A percentile compares a stretch with the other conserved stretches of the same genome.
phyloP scores from a whole-genome alignment of 2,329 filamentous ascomycete genomes.

The Rhynchosporium graminicola region DNA sequence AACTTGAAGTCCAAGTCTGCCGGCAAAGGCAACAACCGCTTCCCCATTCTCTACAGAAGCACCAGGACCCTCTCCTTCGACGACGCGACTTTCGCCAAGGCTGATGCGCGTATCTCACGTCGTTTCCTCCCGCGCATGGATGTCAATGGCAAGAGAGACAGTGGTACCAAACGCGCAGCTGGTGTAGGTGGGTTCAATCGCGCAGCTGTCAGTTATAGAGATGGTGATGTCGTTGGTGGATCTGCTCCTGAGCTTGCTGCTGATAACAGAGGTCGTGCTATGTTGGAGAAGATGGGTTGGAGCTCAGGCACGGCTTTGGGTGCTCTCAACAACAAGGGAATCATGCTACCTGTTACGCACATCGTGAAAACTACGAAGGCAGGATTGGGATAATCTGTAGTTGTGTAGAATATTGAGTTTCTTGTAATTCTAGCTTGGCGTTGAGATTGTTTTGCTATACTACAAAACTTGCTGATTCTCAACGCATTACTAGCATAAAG shows the following conservation, averaged over 20 bases:
- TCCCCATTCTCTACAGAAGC: conserved; percentile 77
- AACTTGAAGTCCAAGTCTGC: conserved; percentile 82
- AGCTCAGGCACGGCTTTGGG: conserved; percentile 82
- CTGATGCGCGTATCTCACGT: conserved; percentile 49
- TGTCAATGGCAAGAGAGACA: conserved; percentile 40
- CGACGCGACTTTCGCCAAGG: conserved; percentile 54
- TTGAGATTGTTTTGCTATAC: not conserved
- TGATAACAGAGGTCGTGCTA: conserved; percentile 79
- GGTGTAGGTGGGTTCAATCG: conserved; percentile 41
- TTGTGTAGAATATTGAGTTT: not conserved
- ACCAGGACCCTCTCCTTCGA: conserved; percentile 62
- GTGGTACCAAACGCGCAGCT: conserved; percentile 40
- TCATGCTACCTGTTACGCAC: conserved; percentile 81
- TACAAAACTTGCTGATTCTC: not conserved
- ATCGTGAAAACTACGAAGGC: conserved; percentile 85
- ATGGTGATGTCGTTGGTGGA: conserved; percentile 87
- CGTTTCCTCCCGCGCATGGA: conserved; percentile 59
- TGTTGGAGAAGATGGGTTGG: conserved; percentile 99
- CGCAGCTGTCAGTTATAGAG: conserved; percentile 61
- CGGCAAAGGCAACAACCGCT: conserved; percentile 71
- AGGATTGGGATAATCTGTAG: conserved; percentile 62
- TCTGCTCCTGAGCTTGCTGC: conserved; percentile 79
- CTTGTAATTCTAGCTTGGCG: not conserved
- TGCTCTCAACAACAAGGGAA: conserved; percentile 80
- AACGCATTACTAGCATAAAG: not conserved